Conservation (phyloP, 148 eudicot genomes). For the Amaranthus palmeri region DNA sequence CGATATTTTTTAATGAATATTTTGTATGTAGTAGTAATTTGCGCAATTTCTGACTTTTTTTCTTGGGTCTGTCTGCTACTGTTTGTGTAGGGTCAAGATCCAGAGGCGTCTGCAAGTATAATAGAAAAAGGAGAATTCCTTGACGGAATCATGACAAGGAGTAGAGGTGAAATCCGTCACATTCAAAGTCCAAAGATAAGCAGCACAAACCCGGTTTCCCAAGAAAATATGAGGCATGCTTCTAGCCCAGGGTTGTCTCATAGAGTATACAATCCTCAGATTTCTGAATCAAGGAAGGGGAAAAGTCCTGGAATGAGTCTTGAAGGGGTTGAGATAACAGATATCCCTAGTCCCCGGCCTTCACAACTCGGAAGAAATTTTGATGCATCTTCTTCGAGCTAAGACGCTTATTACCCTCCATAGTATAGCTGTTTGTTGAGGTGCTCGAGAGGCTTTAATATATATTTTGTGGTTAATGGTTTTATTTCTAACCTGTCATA, state of each 20-base stretch:
- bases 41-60: no score
- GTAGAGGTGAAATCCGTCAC: slow-evolving; percentile 79
- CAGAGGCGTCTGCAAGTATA: slow-evolving; percentile 21
- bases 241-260: slow-evolving; percentile 54
- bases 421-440: slow-evolving; percentile 22
- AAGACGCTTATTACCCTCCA: slow-evolving; percentile 16
- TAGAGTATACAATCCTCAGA: slow-evolving; percentile 42
- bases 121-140: slow-evolving; percentile 58
- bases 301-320: slow-evolving; percentile 40
- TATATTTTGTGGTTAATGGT: slow-evolving; percentile 10
- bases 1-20: no score
- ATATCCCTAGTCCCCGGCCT: slow-evolving; percentile 55
- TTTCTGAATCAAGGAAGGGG: slow-evolving; percentile 36
- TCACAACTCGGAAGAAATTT: slow-evolving; percentile 45
- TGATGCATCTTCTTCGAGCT: slow-evolving; percentile 39
- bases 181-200: slow-evolving; percentile 56
- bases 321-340: slow-evolving; percentile 51
- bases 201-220: slow-evolving; percentile 44
- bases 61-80: no score
- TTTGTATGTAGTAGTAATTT: no score
- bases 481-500: slow-evolving; percentile 24
- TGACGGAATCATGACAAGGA: slow-evolving; percentile 72
- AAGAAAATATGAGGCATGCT: slow-evolving; percentile 41
- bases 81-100: slow-evolving; percentile 46
- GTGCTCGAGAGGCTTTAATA: slow-evolving; percentile 49